Evolutionary conservation across 257 asterid genomes (phyloP), one percentile per base, ranked within the genome.

Genomic region (Scutellaria minor): DNA sequence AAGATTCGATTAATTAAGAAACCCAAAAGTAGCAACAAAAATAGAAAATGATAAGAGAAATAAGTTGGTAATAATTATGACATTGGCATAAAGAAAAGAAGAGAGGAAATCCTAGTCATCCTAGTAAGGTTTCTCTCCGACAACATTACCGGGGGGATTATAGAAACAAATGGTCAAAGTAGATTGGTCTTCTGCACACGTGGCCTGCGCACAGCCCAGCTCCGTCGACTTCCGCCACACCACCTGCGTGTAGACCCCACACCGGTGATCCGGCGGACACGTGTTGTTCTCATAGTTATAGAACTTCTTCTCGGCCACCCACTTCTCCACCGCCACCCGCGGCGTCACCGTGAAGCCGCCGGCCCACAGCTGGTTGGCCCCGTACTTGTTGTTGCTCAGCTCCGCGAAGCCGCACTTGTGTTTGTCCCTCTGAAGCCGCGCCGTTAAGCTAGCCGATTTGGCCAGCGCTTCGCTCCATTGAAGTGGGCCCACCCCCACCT

Each of bases 171-270:
- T 71, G 0, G 98, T 94, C 57, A 94, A 73, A 73, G 81, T 81
- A 35, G 90, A 40, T 6, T 27, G 61, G 1, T 81, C 84, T 27
- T 87, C 81, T 0, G 77, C 6, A 27, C 98, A 94, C 6, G 64
- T 58, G 31, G 91, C 96, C 65, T 82, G 89, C 0, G 90, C 96
- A 60, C 97, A 94, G 0, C 99, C 99, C 78, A 94, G 13, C 62
- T 90, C 94, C 55, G 27, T 6, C 40, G 99, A 78, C 51, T 85
- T 70, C 89, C 55, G 80, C 98, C 99, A 94, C 76, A 94, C 97
- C 62, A 94, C 92, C 85, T 94, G 99, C 0, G 99, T 94, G 77
- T 94, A 94, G 40, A 87, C 96, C 14, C 97, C 98, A 52, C 99
- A 94, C 3, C 60, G 75, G 74, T 81, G 87, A 22, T 71, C 89